Evolutionary conservation across 441 rosid genomes (phyloP).

Genomic region (Aquilaria agallochum): DNA sequence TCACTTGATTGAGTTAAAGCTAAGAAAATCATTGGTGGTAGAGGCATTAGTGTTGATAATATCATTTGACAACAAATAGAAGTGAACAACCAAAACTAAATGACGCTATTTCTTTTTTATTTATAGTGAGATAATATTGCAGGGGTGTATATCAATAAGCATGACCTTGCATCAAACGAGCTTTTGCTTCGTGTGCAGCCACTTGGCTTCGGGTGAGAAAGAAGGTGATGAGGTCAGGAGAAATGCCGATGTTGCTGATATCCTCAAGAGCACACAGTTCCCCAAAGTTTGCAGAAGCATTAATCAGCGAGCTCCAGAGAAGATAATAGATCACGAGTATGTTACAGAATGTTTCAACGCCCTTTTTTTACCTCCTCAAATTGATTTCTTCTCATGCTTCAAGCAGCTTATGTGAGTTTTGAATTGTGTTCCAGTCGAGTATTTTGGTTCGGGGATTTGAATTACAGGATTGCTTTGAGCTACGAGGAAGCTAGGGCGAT

Average conservation of each 20-base stretch:
- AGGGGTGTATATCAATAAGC: slow-evolving; percentile 93
- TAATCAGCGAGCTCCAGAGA: slow-evolving; percentile 52
- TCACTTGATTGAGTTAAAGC: neutral
- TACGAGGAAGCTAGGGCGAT: slow-evolving; percentile 69
- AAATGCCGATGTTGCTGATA: slow-evolving; percentile 82
- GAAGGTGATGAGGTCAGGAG: slow-evolving; percentile 91
- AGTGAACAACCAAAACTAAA: neutral
- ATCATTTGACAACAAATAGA: neutral
- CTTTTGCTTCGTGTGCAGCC: slow-evolving; percentile 92
- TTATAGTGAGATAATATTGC: slow-evolving; percentile 6
- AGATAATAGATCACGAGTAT: slow-evolving; percentile 76
- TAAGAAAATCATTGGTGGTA: neutral
- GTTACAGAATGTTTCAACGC: slow-evolving; percentile 14
- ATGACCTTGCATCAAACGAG: slow-evolving; percentile 83
- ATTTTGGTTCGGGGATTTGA: slow-evolving; percentile 91
- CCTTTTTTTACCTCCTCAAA: neutral
- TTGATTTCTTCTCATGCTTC: no score
- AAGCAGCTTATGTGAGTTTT: no score
- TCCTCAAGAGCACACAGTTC: slow-evolving; percentile 67
- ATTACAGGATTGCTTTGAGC: slow-evolving; percentile 71
- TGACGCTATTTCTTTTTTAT: neutral
- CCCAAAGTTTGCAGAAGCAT: slow-evolving; percentile 62
- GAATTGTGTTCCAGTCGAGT: slow-evolving; percentile 48
- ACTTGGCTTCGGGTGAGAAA: slow-evolving; percentile 93
- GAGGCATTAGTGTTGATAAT: neutral